Evolutionary conservation across 2,329 filamentous ascomycete genomes (phyloP), one percentile per base, ranked within the genome.

Genomic region (Aureobasidium sp.): DNA sequence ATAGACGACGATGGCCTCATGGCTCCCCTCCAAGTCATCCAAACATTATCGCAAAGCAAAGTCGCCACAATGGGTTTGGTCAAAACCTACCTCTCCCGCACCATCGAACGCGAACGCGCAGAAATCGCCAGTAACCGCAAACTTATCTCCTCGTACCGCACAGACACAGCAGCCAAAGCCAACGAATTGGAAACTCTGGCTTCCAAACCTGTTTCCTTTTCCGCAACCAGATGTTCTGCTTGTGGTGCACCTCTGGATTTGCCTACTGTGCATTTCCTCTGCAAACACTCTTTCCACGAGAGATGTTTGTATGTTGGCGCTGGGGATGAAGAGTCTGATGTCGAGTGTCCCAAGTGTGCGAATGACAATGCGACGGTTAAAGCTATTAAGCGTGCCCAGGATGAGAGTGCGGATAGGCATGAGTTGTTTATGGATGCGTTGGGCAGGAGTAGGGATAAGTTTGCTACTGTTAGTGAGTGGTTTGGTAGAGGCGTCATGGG

Each of bases 51-150:
- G 64, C 82, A 82, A 58, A 89, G 88, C 67, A 83, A 86, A 6
- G 90, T 97, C 3, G 93, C 95, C 0, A 97, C 91, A 0, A 97
- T 99, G 90, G 94, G 93, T 54, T 91, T 97, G 82, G 88, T 99
- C 64, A 97, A 97, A 75, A 85, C 87, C 5, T 99, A 99, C 74
- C 85, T 99, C 2, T 85, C 89, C 65, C 85, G 89, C 55, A 96
- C 92, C 9, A 96, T 99, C 65, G 87, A 90, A 67, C 85, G 90
- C 55, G 94, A 99, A 75, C 84, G 91, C 30, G 86, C 86, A 63
- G 92, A 97, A 69, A 97, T 99, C 63, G 85, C 82, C 16, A 73
- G 81, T 39, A 97, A 97, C 72, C 84, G 89, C 55, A 85, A 87
- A 42, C 84, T 93, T 47, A 96, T 96, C 67, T 81, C 84, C 36